Evolutionary conservation across 1,139 yeast genomes (phyloP).

Genomic region (Candida mesenterica): DNA sequence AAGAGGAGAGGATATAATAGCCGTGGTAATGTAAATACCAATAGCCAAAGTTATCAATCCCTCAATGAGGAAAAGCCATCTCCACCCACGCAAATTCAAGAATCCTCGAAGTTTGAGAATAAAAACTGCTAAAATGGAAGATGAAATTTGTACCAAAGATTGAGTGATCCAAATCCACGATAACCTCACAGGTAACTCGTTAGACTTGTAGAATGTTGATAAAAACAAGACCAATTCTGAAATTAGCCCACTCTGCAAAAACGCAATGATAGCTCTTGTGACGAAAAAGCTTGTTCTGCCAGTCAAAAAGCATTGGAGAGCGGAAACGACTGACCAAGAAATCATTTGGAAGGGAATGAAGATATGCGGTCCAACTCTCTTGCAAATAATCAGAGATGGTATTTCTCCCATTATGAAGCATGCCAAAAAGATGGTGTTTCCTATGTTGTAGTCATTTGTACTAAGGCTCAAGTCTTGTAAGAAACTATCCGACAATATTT

Average conservation of each 20-base stretch:
- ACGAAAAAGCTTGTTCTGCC: conserved; percentile 25
- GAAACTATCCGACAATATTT: conserved; percentile 33
- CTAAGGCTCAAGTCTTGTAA: conserved; percentile 26
- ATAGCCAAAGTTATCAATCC: conserved; percentile 47
- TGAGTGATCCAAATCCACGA: conserved; percentile 22
- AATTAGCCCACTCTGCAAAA: conserved; percentile 32
- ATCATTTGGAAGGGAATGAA: conserved; percentile 34
- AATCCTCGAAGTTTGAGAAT: conserved; percentile 15
- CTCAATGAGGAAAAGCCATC: conserved; percentile 71
- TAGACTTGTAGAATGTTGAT: conserved; percentile 26
- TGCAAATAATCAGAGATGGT: conserved; percentile 34
- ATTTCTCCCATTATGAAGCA: conserved; percentile 32
- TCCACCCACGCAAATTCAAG: conserved; percentile 47
- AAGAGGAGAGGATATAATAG: conserved; percentile 16
- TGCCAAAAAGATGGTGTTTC: conserved; percentile 29
- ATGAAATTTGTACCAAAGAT: conserved; percentile 16
- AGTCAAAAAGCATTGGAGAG: conserved; percentile 25
- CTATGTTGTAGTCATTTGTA: conserved; percentile 32
- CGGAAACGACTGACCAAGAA: conserved; percentile 31
- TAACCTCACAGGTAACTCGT: conserved; percentile 27
- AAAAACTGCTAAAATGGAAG: conserved; percentile 16
- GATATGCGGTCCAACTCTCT: conserved; percentile 31
- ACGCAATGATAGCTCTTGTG: conserved; percentile 29
- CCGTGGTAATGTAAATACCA: conserved; percentile 15
- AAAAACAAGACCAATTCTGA: conserved; percentile 31